phyloP scores from a whole-genome alignment of 257 asterid genomes.

The Phtheirospermum japonicum region DNA sequence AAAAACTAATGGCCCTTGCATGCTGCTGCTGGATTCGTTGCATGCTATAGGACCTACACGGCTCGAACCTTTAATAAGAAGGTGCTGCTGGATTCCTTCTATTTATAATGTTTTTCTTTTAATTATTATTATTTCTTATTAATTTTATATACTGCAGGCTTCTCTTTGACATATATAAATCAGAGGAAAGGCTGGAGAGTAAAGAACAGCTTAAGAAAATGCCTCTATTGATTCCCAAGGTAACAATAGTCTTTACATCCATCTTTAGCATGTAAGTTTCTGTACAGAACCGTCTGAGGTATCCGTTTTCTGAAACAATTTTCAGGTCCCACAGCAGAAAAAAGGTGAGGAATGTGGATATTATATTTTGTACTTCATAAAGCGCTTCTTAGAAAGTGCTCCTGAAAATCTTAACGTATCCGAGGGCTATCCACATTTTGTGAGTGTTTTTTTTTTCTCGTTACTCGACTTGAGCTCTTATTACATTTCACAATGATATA shows the following conservation, averaged over 20 bases:
- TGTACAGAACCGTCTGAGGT: constrained; percentile 5
- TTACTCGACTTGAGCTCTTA: not conserved
- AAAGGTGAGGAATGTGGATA: constrained; percentile 59
- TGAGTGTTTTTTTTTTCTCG: constrained; percentile 32
- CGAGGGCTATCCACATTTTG: constrained; percentile 64
- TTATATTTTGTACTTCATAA: constrained; percentile 45
- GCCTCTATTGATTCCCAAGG: constrained; percentile 61
- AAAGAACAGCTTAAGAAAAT: constrained; percentile 37
- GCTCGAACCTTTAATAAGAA: constrained; percentile 56
- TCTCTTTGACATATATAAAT: constrained; percentile 39
- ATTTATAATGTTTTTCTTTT: not conserved
- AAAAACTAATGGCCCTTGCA: constrained; percentile 43
- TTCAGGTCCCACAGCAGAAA: constrained; percentile 71
- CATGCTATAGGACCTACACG: constrained; percentile 36
- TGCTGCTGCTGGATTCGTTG: constrained; percentile 69
- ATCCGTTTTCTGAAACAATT: not conserved
- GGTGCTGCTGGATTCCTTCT: constrained; percentile 39
- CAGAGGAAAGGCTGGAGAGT: constrained; percentile 37
- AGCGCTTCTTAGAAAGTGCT: constrained; percentile 49
- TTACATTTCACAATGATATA: not conserved
- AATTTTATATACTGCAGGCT: constrained; percentile 38
- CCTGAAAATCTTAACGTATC: constrained; percentile 52
- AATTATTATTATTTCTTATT: not conserved
- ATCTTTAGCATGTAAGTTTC: not conserved
- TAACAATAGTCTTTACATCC: constrained; percentile 21